A percentile compares a stretch with the other conserved stretches of the same genome.
Conservation (phyloP, 352 stramenopile species). For the Globisporangium paddicum region DNA sequence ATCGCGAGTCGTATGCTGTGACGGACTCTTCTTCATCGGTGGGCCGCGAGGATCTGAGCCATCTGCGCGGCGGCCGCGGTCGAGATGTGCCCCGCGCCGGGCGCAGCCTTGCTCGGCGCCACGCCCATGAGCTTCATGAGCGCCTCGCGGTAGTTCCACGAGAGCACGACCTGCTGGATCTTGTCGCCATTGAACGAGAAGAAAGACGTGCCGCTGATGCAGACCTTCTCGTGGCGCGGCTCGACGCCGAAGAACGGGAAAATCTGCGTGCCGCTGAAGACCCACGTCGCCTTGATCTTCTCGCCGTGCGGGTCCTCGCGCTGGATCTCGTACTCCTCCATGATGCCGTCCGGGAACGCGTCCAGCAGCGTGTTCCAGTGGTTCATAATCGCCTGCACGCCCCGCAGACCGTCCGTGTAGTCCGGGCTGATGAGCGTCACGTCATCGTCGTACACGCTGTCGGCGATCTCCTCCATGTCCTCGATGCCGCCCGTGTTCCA, state of each 20-base stretch:
- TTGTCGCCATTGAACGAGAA: constrained; percentile 78
- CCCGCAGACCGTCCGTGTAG: constrained; percentile 54
- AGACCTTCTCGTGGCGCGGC: constrained; percentile 72
- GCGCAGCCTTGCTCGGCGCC: constrained; percentile 18
- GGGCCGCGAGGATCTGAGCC: constrained; percentile 9
- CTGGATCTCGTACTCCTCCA: constrained; percentile 79
- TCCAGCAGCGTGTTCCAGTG: constrained; percentile 69
- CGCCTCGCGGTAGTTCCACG: constrained; percentile 72
- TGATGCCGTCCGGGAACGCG: constrained; percentile 74
- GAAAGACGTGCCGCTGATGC: constrained; percentile 68
- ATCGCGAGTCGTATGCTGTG: too few species aligned
- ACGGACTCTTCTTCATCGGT: constrained; percentile 18
- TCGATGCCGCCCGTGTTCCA: constrained; percentile 82
- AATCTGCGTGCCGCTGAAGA: constrained; percentile 77
- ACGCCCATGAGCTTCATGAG: constrained; percentile 71
- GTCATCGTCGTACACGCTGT: constrained; percentile 68
- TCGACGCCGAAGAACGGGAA: constrained; percentile 67
- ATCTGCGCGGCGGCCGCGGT: neutral
- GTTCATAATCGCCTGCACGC: constrained; percentile 63
- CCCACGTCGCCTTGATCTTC: constrained; percentile 69
- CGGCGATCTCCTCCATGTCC: constrained; percentile 77
- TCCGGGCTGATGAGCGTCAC: constrained; percentile 66
- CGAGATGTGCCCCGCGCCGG: constrained; percentile 14
- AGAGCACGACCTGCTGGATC: constrained; percentile 66
- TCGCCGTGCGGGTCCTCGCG: constrained; percentile 50